Evolutionary conservation across 306 rosid genomes (phyloP), one percentile per base, ranked within the genome.

Genomic region (Cicer pinnatifidum): DNA sequence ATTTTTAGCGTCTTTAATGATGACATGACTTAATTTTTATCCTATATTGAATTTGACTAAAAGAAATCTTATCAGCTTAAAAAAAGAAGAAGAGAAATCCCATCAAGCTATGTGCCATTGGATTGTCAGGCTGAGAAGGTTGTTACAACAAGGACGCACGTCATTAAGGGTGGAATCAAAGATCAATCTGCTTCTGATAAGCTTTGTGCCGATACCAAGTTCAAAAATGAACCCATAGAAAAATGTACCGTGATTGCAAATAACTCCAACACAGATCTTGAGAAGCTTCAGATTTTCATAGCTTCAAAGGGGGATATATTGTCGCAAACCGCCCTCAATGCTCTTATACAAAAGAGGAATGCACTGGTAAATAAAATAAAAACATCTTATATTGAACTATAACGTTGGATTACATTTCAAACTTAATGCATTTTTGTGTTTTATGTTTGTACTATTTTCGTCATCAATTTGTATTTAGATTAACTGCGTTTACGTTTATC

Each of bases 251-350:
- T 64, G 71, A 53, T 46, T 71, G 50, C 84, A 66, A 70, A 48
- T 59, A 79, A 77, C 59, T 81, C 85, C 50, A 72, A 53, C 65
- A 33, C 75, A 39, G 72, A 79, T 79, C 70, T 81, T 72, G 73
- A 87, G 67, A 86, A 81, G 78, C 35, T 79, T 35, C 90, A 74
- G 47, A 58, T 0, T 43, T n/a, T 75, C 76, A 38, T 82, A 62
- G 86, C 84, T 69, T 84, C 88, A 38, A 88, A 84, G 83, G 85
- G 82, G 69, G 54, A 80, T 43, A 15, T 76, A 74, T 69, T 92
- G 80, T 84, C 92, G 45, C 71, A 82, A 82, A 83, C 93, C 67
- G 90, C 96, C 67, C 71, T 86, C 75, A 79, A 74, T 71, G 83
- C 80, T 75, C 87, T 92, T 76, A 79, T 28, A 11, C 75, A 72